These are phyloP conservation scores for Lolium perenne DNA, from an alignment of 176 grass and related monocot species.

Conservation along the genomic window DNA sequence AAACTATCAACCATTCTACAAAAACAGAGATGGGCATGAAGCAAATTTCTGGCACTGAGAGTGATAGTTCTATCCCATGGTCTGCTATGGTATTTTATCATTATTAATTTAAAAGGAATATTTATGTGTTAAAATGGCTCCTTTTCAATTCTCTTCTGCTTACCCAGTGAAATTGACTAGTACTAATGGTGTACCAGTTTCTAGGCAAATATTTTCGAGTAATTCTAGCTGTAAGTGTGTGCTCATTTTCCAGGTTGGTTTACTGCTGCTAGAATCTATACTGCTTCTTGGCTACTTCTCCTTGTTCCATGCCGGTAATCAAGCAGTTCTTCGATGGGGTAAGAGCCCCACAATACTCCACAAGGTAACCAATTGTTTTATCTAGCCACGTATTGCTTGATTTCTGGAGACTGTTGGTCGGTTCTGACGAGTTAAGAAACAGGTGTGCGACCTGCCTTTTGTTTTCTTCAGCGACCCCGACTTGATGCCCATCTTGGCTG, in stretches of 20 bases:
- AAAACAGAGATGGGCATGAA: background rate
- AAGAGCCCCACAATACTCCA: slow-evolving; percentile 99
- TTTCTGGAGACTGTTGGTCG: background rate
- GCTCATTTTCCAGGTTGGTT: slow-evolving; percentile 68
- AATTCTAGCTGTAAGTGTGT: slow-evolving; percentile 1
- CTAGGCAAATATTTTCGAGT: background rate
- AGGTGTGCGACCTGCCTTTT: slow-evolving; percentile 99
- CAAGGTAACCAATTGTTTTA: slow-evolving; percentile 64
- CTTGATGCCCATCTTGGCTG: slow-evolving; percentile 83
- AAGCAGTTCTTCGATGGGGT: slow-evolving; percentile 98
- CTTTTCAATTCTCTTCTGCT: background rate
- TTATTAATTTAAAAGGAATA: background rate
- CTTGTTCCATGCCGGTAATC: slow-evolving; percentile 97
- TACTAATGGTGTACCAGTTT: background rate
- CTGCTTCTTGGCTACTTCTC: slow-evolving; percentile 96
- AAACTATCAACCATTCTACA: slow-evolving; percentile 24
- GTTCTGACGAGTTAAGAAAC: slow-evolving; percentile 58
- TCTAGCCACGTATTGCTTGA: slow-evolving; percentile 20
- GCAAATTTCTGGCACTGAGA: background rate
- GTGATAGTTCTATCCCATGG: background rate
- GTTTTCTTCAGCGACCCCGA: slow-evolving; percentile 92
- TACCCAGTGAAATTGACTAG: slow-evolving; percentile 8
- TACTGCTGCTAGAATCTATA: slow-evolving; percentile 88
- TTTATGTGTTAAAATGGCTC: background rate
- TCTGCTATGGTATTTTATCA: background rate